Conservation (phyloP, 257 asterid species). For the Lycium ferocissimum region DNA sequence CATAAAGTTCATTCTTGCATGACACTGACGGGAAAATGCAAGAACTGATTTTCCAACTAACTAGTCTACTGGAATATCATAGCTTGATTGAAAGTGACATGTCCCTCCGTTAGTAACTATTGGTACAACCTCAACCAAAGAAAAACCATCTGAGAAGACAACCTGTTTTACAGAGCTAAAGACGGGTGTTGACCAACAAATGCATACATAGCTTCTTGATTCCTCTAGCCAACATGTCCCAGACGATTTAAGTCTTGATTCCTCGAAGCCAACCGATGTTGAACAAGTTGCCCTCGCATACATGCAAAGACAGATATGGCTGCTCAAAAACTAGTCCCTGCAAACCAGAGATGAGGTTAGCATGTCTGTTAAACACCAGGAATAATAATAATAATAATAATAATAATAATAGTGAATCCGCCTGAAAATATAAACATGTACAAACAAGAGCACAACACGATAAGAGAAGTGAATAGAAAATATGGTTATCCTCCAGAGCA, state of each 20-base stretch:
- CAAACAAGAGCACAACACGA: not conserved
- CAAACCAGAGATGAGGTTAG: not conserved
- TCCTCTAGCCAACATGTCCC: not conserved
- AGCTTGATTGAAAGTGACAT: not conserved
- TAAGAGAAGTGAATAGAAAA: not conserved
- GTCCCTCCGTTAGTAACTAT: not conserved
- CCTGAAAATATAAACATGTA: slow-evolving; percentile 2
- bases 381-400: too few relatives aligned
- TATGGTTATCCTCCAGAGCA: not conserved
- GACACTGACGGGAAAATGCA: not conserved
- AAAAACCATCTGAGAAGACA: not conserved
- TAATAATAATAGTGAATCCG: not conserved
- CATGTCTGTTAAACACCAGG: not conserved
- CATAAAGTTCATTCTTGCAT: not conserved
- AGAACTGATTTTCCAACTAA: not conserved
- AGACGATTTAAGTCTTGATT: not conserved
- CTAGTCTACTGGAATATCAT: not conserved
- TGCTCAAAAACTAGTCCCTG: slow-evolving; percentile 23
- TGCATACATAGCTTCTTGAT: slow-evolving; percentile 7
- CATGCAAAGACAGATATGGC: not conserved
- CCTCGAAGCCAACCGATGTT: not conserved
- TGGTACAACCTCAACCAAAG: slow-evolving; percentile 12
- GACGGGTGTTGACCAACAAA: not conserved
- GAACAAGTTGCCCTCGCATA: not conserved
- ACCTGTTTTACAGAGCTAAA: slow-evolving; percentile 11